Evolutionary conservation across 2,329 filamentous ascomycete genomes (phyloP), one percentile per base, ranked within the genome.

Genomic region (Arthrocladium fulminans): DNA sequence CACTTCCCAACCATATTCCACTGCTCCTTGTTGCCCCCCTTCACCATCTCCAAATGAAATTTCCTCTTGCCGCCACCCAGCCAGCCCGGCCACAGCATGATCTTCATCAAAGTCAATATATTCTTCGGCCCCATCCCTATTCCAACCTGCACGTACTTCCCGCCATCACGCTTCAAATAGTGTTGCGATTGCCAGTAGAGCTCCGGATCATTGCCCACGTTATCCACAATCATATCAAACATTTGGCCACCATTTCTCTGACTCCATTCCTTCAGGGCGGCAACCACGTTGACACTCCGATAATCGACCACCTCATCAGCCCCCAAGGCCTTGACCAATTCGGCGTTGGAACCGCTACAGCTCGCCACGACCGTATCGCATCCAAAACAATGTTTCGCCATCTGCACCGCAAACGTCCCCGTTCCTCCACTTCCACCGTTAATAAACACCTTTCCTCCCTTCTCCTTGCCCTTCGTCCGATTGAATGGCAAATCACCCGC

Each of bases 241-340:
- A 5, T 9, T 13, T 29, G 27, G 1, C 81, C 61, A 57, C 80
- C 64, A 25, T 65, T 60, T 0, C 65, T 61, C 5, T 27, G 39
- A 13, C 35, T 40, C 0, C 75, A 74, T 0, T 65, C 60, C 17
- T 49, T 52, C 43, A 57, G 38, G 2, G 60, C 61, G 17, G 67
- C 64, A 2, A 71, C 57, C 1, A 82, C 62, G 57, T 80, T 65
- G 32, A 49, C 45, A 6, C 47, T 62, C 17, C 70, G 73, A 59
- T 83, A 83, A 56, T 83, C 76, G 42, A 82, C 69, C 17, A 82
- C 72, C 48, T 79, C 75, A 54, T 83, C 77, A 4, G 81, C 81
- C 1, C 81, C 81, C 1, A 84, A 62, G 2, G 64, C 63, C 52
- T 71, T 71, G 58, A 76, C 79, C 1, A 83, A 60, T 30, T 75